phyloP scores from a whole-genome alignment of 176 grass and related monocot species.

The Phoenix dactylifera region DNA sequence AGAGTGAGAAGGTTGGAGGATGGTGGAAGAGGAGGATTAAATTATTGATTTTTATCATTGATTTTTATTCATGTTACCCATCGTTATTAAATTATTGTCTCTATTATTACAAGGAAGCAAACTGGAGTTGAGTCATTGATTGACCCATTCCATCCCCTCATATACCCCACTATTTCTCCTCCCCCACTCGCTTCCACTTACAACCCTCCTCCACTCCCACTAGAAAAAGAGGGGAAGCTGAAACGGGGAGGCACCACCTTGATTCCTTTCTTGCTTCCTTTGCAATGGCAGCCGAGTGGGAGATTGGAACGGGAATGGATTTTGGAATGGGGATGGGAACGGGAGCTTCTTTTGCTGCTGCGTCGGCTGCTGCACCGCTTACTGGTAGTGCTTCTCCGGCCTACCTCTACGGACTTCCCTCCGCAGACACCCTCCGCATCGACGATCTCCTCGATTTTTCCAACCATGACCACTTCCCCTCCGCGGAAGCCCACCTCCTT shows the following conservation, averaged over 20 bases:
- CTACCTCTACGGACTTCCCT: neutral
- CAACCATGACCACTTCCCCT: neutral
- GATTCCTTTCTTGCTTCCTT: neutral
- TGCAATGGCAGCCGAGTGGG: constrained; percentile 37
- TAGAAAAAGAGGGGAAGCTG: neutral
- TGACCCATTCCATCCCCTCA: constrained; percentile 17
- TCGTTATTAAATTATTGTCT: constrained; percentile 3
- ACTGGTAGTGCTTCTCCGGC: neutral
- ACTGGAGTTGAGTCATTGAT: neutral
- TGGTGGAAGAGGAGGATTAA: constrained; percentile 16
- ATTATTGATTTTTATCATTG: neutral
- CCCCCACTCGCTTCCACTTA: no score
- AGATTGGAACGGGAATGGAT: neutral
- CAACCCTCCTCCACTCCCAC: constrained; percentile 14
- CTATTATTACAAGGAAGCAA: constrained; percentile 12
- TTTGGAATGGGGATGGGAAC: neutral
- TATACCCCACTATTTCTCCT: no score
- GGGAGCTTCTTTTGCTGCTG: neutral
- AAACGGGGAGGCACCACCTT: no score
- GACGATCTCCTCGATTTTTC: constrained; percentile 3
- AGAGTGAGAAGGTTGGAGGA: neutral
- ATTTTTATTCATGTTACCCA: no score
- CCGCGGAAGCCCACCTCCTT: neutral
- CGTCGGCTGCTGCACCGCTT: neutral
- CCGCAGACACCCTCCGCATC: neutral